These are phyloP conservation scores for Boletus holoroseus DNA, from an alignment of 1,284 basidiomycete species.

Conservation along the genomic window DNA sequence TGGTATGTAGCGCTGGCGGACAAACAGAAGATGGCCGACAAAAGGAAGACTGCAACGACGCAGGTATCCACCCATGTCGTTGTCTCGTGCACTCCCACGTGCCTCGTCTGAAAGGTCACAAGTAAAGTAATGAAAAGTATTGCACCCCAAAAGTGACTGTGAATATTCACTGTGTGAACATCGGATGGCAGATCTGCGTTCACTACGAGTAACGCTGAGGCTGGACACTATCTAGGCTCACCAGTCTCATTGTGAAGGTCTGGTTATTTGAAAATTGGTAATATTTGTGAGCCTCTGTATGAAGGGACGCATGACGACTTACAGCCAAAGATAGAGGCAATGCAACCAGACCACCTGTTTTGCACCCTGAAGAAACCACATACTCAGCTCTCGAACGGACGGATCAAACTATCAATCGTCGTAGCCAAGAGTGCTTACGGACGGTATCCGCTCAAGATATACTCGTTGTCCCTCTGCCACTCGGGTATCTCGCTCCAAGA, in stretches of 20 bases:
- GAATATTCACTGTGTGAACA: slow-evolving; percentile 72
- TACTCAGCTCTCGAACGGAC: slow-evolving; percentile 7
- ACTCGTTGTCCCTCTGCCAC: slow-evolving; percentile 75
- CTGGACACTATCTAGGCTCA: slow-evolving; percentile 29
- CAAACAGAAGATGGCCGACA: slow-evolving; percentile 73
- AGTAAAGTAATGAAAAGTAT: slow-evolving; percentile 62
- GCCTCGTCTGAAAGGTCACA: slow-evolving; percentile 45
- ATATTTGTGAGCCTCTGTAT: slow-evolving; percentile 8
- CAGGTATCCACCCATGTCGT: slow-evolving; percentile 60
- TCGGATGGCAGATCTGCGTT: slow-evolving; percentile 10
- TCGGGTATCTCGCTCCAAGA: slow-evolving; percentile 60
- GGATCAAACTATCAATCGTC: slow-evolving; percentile 10
- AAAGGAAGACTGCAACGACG: slow-evolving; percentile 64
- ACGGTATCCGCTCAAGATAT: slow-evolving; percentile 69
- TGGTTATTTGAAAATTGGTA: slow-evolving; percentile 30
- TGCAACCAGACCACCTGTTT: slow-evolving; percentile 59
- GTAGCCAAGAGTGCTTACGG: slow-evolving; percentile 38
- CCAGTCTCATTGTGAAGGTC: slow-evolving; percentile 84
- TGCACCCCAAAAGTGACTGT: slow-evolving; percentile 78
- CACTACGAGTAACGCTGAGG: slow-evolving; percentile 1
- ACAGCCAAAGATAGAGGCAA: slow-evolving; percentile 70
- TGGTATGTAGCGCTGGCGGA: slow-evolving; percentile 75
- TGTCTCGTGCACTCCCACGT: slow-evolving; percentile 46
- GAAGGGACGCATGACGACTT: slow-evolving; percentile 33
- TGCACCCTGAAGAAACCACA: slow-evolving; percentile 44